Evolutionary conservation across 352 stramenopile species (phyloP).

Genomic region (Phytopythium ostracodes): DNA sequence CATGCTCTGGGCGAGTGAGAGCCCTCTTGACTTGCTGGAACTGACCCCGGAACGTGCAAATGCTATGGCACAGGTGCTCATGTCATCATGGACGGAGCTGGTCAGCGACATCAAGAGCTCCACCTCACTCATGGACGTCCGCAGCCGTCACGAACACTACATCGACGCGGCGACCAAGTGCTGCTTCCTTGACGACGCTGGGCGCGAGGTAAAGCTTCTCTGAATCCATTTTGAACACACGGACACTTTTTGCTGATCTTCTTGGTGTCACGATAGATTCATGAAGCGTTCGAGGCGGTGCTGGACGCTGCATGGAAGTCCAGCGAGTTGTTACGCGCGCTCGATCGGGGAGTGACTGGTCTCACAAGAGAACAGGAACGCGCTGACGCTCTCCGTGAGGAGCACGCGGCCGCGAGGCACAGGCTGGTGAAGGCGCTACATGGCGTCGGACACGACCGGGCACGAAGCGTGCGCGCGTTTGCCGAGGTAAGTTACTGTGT

Average conservation of each 20-base stretch:
- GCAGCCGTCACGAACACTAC: conserved; percentile 31
- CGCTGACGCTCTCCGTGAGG: conserved; percentile 16
- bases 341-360: conserved; percentile 21
- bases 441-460: conserved; percentile 13
- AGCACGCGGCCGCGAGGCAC: conserved; percentile 20
- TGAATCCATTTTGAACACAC: not conserved
- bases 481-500: conserved; percentile 23
- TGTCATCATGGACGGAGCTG: conserved; percentile 33
- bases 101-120: conserved; percentile 13
- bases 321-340: conserved; percentile 23
- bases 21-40: not conserved
- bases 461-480: conserved; percentile 32
- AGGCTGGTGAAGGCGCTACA: conserved; percentile 25
- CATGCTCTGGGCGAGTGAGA: not conserved
- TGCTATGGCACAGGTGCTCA: conserved; percentile 26
- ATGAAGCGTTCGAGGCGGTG: conserved; percentile 18
- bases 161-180: conserved; percentile 23
- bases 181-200: conserved; percentile 36
- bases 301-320: conserved; percentile 28
- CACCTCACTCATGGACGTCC: conserved; percentile 24
- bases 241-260: not conserved
- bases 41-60: not conserved
- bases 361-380: conserved; percentile 13
- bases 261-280: conserved; percentile 19
- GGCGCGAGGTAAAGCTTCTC: conserved; percentile 13